Evolutionary conservation across 768 basidiomycete genomes (phyloP).

Genomic region (Mycena floridula): DNA sequence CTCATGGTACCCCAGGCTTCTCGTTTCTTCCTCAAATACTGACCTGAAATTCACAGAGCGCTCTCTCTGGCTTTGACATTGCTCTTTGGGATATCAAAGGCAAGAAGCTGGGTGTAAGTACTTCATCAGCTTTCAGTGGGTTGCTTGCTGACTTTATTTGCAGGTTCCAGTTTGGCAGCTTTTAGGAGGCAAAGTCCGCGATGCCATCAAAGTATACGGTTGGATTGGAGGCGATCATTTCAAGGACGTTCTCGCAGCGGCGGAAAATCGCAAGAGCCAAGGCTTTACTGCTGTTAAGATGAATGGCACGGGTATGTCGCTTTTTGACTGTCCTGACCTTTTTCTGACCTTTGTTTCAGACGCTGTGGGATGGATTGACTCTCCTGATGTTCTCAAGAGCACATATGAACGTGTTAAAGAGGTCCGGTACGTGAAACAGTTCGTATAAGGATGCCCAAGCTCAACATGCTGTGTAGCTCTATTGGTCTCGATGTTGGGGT

Average conservation of each 20-base stretch:
- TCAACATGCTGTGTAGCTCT: too few relatives aligned
- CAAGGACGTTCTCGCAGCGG: slow-evolving; percentile 46
- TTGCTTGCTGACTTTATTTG: too few relatives aligned
- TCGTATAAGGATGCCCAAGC: too few relatives aligned
- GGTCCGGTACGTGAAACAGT: slow-evolving; percentile 33
- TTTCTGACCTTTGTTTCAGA: slow-evolving; percentile 8
- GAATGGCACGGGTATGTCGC: slow-evolving; percentile 49
- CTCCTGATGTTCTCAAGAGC: slow-evolving; percentile 42
- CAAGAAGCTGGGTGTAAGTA: slow-evolving; percentile 66
- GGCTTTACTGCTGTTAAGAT: slow-evolving; percentile 71
- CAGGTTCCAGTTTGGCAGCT: slow-evolving; percentile 61
- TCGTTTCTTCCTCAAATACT: too few relatives aligned
- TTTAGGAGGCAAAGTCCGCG: slow-evolving; percentile 63
- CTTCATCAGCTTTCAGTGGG: too few relatives aligned
- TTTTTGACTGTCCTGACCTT: background rate
- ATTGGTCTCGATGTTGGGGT: slow-evolving; percentile 59
- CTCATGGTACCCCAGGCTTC: slow-evolving; percentile 62
- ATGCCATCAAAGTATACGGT: slow-evolving; percentile 51
- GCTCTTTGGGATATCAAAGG: slow-evolving; percentile 77
- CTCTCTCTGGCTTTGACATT: slow-evolving; percentile 58
- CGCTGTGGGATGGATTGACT: slow-evolving; percentile 53
- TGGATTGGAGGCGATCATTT: slow-evolving; percentile 55
- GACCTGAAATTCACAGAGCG: slow-evolving; percentile 37
- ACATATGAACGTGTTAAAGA: slow-evolving; percentile 47
- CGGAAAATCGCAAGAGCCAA: slow-evolving; percentile 46